Conservation (phyloP, 495 filamentous ascomycete species). For the Lindgomyces ingoldianus region DNA sequence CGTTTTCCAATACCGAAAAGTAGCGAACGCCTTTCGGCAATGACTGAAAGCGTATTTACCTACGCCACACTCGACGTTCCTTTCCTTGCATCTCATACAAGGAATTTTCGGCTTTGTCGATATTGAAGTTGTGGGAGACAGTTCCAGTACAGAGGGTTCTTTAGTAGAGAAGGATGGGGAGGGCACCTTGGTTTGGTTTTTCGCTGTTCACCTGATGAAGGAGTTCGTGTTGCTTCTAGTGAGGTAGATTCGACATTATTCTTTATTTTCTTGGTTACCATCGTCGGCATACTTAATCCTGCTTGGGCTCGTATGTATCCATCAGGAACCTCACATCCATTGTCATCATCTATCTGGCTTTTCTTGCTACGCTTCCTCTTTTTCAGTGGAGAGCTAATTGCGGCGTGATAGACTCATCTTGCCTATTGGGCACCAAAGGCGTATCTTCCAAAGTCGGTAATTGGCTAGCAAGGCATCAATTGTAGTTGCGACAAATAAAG, state of each 20-base stretch:
- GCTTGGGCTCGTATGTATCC: not conserved
- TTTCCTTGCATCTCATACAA: conserved; percentile 22
- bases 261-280: not conserved
- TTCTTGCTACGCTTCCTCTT: conserved; percentile 2
- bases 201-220: conserved; percentile 13
- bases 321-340: not conserved
- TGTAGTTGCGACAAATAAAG: not conserved
- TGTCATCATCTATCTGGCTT: not conserved
- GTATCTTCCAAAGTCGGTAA: not conserved
- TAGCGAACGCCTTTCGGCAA: conserved; percentile 13
- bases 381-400: not conserved
- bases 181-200: conserved; percentile 14
- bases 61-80: conserved; percentile 30
- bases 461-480: not conserved
- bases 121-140: not conserved
- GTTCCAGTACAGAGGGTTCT: not conserved
- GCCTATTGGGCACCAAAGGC: not conserved
- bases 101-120: conserved; percentile 1
- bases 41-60: conserved; percentile 20
- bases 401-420: not conserved
- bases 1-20: conserved; percentile 22
- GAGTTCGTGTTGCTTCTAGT: not conserved
- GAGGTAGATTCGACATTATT: conserved; percentile 1
- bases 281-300: not conserved
- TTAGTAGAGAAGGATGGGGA: not conserved